These are phyloP conservation scores for Rhododendron ovatum DNA, from an alignment of 148 eudicot species.

Conservation along the genomic window DNA sequence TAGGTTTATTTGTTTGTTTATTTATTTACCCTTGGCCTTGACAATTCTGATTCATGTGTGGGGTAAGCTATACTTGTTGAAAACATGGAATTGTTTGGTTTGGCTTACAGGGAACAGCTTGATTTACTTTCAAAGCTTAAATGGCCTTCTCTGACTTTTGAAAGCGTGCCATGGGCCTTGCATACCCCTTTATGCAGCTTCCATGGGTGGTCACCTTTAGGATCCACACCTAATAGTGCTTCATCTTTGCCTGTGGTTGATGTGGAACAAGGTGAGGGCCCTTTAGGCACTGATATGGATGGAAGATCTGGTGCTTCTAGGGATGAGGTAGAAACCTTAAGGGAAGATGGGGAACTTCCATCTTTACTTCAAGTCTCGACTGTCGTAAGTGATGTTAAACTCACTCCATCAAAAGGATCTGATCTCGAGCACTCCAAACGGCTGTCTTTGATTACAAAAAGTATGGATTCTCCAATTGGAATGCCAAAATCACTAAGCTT, in stretches of 20 bases:
- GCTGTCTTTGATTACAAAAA: conserved; percentile 53
- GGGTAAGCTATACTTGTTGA: conserved; percentile 13
- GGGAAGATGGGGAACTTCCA: conserved; percentile 97
- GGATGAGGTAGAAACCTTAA: conserved; percentile 40
- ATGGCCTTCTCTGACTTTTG: conserved; percentile 69
- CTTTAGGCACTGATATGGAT: conserved; percentile 26
- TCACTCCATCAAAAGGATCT: conserved; percentile 34
- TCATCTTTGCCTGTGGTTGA: conserved; percentile 31
- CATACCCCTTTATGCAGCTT: conserved; percentile 63
- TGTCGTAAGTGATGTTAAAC: conserved; percentile 28
- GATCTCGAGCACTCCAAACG: conserved; percentile 42
- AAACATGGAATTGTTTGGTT: conserved; percentile 34
- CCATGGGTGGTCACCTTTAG: conserved; percentile 46
- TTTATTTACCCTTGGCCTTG: conserved; percentile 5
- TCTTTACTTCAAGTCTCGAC: conserved; percentile 33
- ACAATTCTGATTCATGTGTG: neutral
- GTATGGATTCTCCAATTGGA: conserved; percentile 38
- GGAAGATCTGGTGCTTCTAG: conserved; percentile 42
- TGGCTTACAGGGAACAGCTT: conserved; percentile 87
- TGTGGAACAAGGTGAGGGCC: conserved; percentile 37
- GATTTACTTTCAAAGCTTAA: conserved; percentile 57
- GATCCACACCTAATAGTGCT: conserved; percentile 27
- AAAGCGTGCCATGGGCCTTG: conserved; percentile 75
- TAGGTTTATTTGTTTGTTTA: neutral
- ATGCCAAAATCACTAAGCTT: conserved; percentile 58